These are phyloP conservation scores for Glycine latifolia DNA, from an alignment of 306 rosid genomes.

Conservation along the genomic window DNA sequence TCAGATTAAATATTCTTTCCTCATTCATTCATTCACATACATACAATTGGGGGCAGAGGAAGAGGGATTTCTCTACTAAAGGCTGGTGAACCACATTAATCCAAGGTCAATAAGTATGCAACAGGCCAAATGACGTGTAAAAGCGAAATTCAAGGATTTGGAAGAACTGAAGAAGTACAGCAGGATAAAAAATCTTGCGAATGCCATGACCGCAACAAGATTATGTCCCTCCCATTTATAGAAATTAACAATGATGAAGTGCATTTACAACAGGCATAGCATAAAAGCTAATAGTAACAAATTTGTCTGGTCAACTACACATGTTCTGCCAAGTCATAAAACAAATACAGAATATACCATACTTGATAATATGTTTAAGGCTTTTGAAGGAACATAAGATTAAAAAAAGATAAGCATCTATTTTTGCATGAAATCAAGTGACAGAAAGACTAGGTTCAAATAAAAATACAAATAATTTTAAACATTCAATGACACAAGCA, in stretches of 20 bases:
- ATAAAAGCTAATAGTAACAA: not conserved
- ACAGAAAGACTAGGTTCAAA: not conserved
- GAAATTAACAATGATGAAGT: not conserved
- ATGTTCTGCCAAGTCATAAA: not conserved
- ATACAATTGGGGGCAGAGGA: not conserved
- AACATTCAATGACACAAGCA: not conserved
- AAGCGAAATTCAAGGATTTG: not conserved
- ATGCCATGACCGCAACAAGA: not conserved
- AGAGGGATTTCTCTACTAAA: slow-evolving; percentile 8
- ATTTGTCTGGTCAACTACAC: not conserved
- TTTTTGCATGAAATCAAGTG: not conserved
- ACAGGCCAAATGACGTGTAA: slow-evolving; percentile 2
- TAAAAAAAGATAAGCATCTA: not conserved
- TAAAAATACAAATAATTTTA: not conserved
- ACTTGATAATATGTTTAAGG: not conserved
- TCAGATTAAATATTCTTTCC: slow-evolving; percentile 18
- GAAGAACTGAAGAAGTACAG: not conserved
- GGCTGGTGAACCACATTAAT: not conserved
- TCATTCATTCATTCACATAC: slow-evolving; percentile 29
- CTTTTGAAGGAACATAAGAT: not conserved
- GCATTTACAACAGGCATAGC: not conserved
- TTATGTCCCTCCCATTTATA: no score
- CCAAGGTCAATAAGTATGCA: no score
- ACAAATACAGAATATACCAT: not conserved
- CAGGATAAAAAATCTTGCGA: slow-evolving; percentile 10